A percentile compares a stretch with the other conserved stretches of the same genome.
Evolutionary conservation across 768 basidiomycete genomes (phyloP).

Genomic region (Lactarius trivialis): DNA sequence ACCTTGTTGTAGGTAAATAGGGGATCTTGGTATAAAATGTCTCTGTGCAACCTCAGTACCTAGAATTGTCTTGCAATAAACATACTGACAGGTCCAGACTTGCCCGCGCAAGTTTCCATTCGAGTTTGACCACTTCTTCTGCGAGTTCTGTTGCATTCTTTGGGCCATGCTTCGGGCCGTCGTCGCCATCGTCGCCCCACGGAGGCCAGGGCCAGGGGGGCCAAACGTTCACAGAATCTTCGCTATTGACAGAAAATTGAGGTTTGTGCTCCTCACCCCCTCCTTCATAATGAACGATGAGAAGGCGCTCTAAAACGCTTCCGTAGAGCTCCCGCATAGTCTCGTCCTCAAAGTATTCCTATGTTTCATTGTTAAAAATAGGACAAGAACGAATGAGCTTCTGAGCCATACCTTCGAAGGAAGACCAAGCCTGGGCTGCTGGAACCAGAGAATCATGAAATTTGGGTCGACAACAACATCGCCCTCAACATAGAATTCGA

Average conservation of each 20-base stretch:
- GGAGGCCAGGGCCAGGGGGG: slow-evolving; percentile 86
- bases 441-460: slow-evolving; percentile 79
- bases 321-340: slow-evolving; percentile 63
- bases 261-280: slow-evolving; percentile 32
- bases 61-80: not conserved
- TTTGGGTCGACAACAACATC: slow-evolving; percentile 85
- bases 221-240: slow-evolving; percentile 46
- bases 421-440: slow-evolving; percentile 72
- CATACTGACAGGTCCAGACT: slow-evolving; percentile 67
- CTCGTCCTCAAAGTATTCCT: slow-evolving; percentile 89
- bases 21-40: slow-evolving; percentile 71
- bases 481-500: slow-evolving; percentile 81
- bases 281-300: slow-evolving; percentile 51
- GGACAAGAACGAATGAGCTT: not conserved
- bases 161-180: slow-evolving; percentile 41
- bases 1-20: slow-evolving; percentile 85
- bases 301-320: slow-evolving; percentile 57
- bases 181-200: slow-evolving; percentile 58
- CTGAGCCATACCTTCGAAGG: slow-evolving; percentile 66
- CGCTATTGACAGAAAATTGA: slow-evolving; percentile 26
- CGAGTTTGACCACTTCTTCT: slow-evolving; percentile 66
- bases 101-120: slow-evolving; percentile 67
- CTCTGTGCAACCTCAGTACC: slow-evolving; percentile 35
- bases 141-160: slow-evolving; percentile 59
- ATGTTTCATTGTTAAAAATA: slow-evolving; percentile 8